Base-by-base conservation (phyloP, 495 filamentous ascomycete species). In the Podospora anserina region DNA sequence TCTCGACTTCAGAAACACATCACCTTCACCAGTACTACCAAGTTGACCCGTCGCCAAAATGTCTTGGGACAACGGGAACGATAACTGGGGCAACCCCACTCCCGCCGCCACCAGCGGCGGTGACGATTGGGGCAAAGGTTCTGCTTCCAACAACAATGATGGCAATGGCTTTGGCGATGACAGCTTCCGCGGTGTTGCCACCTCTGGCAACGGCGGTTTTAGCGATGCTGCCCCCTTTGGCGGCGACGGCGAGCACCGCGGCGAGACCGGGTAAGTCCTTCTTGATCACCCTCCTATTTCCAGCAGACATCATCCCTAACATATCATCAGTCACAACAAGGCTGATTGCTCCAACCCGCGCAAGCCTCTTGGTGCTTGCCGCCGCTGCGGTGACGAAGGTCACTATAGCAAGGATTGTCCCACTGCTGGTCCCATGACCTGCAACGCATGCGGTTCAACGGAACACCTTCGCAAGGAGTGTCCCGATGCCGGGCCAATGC, bases 361-460 rank as follows among this genome's bases (percentile, higher is more conserved):
- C n/a, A 77, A 77, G 18, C 59, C 71, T 18, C 69, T 55, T 64
- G 66, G 87, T 87, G 59, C 92, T 88, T 98, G 94, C 81, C 85
- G 84, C 60, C 67, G 83, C 66, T 97, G 94, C 74, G 78, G 83
- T n/a, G 74, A 91, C 74, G 83, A 91, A 69, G 92, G 92, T 3
- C 93, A 96, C 68, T 84, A 74, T 67, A 75, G 68, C 63, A 77
- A 83, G 30, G 88, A 92, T 53, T 97, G 93, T 70, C 91, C 93
- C 0, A 87, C 61, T 20, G 66, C 72, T 27, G 66, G 62, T 73
- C 88, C 85, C 54, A 90, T 91, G 16, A 82, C 79, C 19, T 97
- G 93, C 81, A 84, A 83, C 39, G 66, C 83, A 64, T 97, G 93
- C 72, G 78, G 83, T 15, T 74, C 90, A 69, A 79, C 90, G 61